A percentile compares a stretch with the other conserved stretches of the same genome.
phyloP scores from a whole-genome alignment of 1,284 basidiomycete genomes.

The Tremellales sp. region DNA sequence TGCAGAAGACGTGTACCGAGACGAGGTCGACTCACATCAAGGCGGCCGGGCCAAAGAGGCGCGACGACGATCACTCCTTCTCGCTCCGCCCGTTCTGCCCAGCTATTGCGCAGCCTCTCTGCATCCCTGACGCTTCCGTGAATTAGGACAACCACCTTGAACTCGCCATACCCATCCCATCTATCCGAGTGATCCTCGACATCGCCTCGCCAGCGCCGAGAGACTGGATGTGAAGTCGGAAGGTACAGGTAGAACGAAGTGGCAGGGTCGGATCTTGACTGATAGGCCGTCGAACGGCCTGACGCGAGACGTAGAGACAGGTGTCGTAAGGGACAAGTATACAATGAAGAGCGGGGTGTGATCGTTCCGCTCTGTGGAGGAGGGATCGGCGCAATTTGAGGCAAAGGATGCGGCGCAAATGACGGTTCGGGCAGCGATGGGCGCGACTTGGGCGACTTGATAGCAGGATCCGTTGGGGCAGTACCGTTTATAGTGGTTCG shows the following conservation, averaged over 20 bases:
- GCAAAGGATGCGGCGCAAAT: background rate
- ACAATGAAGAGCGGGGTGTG: background rate
- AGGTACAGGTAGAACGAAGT: constrained; percentile 14
- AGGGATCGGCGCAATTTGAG: background rate
- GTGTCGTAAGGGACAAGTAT: background rate
- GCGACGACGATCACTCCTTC: constrained; percentile 12
- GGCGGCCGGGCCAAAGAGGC: constrained; percentile 11
- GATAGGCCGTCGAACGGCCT: background rate
- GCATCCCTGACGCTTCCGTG: constrained; percentile 15
- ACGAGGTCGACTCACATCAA: constrained; percentile 12
- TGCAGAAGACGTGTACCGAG: constrained; percentile 14
- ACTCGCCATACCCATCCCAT: background rate
- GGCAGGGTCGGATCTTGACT: background rate
- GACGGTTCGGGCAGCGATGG: background rate
- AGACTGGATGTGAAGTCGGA: constrained; percentile 12
- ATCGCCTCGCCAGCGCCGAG: constrained; percentile 3
- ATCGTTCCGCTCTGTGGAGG: background rate
- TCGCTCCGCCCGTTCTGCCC: constrained; percentile 8
- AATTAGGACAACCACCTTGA: constrained; percentile 11
- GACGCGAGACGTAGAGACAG: constrained; percentile 1
- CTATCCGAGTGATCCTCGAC: background rate
- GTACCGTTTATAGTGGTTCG: no score
- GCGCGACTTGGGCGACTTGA: no score
- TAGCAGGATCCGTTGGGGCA: no score
- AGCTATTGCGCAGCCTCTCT: constrained; percentile 10